These are phyloP conservation scores for Sophora flavescens DNA, from an alignment of 306 rosid species.

Conservation along the genomic window DNA sequence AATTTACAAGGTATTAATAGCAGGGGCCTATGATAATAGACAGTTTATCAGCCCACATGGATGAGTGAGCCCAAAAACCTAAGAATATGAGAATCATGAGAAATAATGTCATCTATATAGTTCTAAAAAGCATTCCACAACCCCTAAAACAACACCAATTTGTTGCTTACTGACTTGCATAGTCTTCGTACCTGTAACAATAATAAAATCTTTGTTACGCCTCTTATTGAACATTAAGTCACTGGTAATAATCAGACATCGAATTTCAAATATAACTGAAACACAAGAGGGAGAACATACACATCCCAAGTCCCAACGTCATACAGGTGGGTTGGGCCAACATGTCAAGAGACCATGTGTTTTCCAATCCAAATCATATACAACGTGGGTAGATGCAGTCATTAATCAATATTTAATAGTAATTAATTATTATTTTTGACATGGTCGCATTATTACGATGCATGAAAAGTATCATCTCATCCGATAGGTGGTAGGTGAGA, in stretches of 20 bases:
- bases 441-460: conserved; percentile 27
- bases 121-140: no score
- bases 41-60: no score
- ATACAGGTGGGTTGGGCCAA: conserved; percentile 35
- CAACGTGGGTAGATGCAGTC: conserved; percentile 46
- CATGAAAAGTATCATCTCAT: not conserved
- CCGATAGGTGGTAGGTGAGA: no score
- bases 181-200: not conserved
- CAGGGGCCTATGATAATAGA: no score
- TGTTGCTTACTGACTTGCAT: no score
- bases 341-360: conserved; percentile 43
- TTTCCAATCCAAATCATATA: conserved; percentile 38
- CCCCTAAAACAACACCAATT: no score
- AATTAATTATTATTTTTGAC: conserved; percentile 32
- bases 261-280: not conserved
- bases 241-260: not conserved
- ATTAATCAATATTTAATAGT: conserved; percentile 30
- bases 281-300: not conserved
- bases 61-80: no score
- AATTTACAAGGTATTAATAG: no score
- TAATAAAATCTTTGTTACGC: not conserved
- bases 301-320: conserved; percentile 5
- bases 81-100: no score
- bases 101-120: no score
- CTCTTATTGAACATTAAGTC: not conserved